Base-by-base conservation (phyloP, 1,284 basidiomycete genomes). In the Coniferiporia sulphurascens region DNA sequence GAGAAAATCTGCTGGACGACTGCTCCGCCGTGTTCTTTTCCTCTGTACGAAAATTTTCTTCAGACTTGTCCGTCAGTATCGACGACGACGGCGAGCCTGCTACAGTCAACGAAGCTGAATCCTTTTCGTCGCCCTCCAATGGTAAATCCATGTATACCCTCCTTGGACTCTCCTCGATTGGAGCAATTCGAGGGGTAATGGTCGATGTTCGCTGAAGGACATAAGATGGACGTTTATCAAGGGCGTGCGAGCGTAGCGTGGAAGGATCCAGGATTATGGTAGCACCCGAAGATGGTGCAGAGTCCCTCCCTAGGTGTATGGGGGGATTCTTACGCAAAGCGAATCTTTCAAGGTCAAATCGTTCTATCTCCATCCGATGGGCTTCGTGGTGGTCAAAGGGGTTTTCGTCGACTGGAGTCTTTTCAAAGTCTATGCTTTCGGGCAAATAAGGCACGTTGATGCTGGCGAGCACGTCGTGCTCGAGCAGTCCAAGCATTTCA, bases 401-500 rank as follows among this genome's bases (percentile, higher is more conserved):
- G 27, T 57, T 45, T n/a, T 41, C 56, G 36, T 60, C 64, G 27
- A 54, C 44, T 35, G 59, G 62, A 35, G 13, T 59, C 63, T 51
- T 53, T 56, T 54, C 44, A 59, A 19, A 63, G 60, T 27, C 73
- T n/a, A 64, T 52, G 15, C 74, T 72, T 38, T 79, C 80, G 3
- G 79, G 77, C 5, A 93, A 75, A 67, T 85, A 76, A 3, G 92
- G 93, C 12, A 93, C 85, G 62, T 89, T 90, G 60, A 96, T 95
- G 63, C 88, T 90, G 15, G 90, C 83, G 34, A 89, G 85, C 35
- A 93, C 86, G 68, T 94, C 94, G 68, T 95, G 90, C 65, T 94
- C 93, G 51, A 96, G 77, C 8, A 95, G 77, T 3, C 94, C 94
- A 7, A 96, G 80, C 90, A 93, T 95, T 69, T 96, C 90, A 49